These are phyloP conservation scores for Polygonum maritimum DNA, from an alignment of 148 eudicot species.

Conservation along the genomic window DNA sequence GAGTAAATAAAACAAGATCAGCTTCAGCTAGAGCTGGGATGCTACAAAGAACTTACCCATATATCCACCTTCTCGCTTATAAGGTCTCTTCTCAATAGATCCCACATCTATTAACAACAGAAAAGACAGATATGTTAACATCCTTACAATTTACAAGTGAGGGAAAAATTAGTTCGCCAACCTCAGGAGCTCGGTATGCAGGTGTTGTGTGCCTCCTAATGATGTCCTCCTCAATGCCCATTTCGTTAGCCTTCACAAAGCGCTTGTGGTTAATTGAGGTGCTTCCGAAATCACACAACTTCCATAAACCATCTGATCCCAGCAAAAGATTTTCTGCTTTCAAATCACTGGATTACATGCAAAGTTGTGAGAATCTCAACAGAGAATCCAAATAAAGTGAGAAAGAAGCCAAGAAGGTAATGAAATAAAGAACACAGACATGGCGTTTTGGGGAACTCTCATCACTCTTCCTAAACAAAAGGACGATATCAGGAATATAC, in stretches of 20 bases:
- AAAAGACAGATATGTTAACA: slow-evolving; percentile 24
- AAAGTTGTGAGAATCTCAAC: neutral
- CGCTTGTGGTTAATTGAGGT: slow-evolving; percentile 88
- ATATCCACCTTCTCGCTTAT: slow-evolving; percentile 97
- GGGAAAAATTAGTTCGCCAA: slow-evolving; percentile 28
- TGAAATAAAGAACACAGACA: neutral
- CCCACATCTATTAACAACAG: slow-evolving; percentile 88
- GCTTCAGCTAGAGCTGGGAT: neutral
- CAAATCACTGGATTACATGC: slow-evolving; percentile 53
- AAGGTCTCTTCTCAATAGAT: slow-evolving; percentile 68
- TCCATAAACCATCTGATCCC: slow-evolving; percentile 92
- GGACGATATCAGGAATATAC: neutral
- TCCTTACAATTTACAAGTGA: slow-evolving; percentile 13
- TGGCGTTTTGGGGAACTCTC: neutral
- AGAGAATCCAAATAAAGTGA: neutral
- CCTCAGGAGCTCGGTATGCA: slow-evolving; percentile 99
- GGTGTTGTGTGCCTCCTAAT: slow-evolving; percentile 98
- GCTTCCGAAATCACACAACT: slow-evolving; percentile 96
- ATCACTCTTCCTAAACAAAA: neutral
- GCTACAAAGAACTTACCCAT: slow-evolving; percentile 59
- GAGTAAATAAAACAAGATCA: neutral
- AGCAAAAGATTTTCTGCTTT: slow-evolving; percentile 92
- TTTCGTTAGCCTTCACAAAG: slow-evolving; percentile 95
- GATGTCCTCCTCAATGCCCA: slow-evolving; percentile 98
- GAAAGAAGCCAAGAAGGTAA: neutral